Evolutionary conservation across 179 eudicot genomes (phyloP).

Genomic region (Silene coronaria): DNA sequence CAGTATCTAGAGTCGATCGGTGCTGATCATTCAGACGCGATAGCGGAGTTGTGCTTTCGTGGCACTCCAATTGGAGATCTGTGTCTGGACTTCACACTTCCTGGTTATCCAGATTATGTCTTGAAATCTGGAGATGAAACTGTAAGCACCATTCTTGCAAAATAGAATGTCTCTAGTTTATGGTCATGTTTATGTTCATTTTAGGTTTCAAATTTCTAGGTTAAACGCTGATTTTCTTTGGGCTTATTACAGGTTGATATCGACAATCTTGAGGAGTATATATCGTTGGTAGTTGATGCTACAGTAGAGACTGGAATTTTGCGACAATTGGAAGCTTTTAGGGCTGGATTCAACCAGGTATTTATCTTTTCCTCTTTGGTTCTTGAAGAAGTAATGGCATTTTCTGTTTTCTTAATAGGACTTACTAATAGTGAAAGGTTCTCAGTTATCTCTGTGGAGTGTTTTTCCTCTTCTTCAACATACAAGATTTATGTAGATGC

Average conservation of each 20-base stretch:
- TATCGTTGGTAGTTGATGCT: constrained; percentile 84
- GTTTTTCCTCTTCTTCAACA: not conserved
- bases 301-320: constrained; percentile 71
- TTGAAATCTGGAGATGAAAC: constrained; percentile 65
- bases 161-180: too few relatives aligned
- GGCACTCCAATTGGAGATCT: constrained; percentile 81
- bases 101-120: constrained; percentile 82
- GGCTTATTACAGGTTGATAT: constrained; percentile 58
- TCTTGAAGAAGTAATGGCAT: not conserved
- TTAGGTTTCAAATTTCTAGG: too few relatives aligned
- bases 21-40: constrained; percentile 41
- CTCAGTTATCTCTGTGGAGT: not conserved
- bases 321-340: constrained; percentile 86
- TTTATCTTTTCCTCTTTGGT: not conserved
- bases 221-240: constrained; percentile 1
- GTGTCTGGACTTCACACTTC: constrained; percentile 88
- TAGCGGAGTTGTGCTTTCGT: constrained; percentile 56
- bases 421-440: not conserved
- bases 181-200: too few relatives aligned
- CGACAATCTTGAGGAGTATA: constrained; percentile 68
- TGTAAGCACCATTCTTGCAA: constrained; percentile 42
- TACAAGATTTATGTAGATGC: not conserved
- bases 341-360: constrained; percentile 94
- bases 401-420: not conserved
- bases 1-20: constrained; percentile 69